A percentile compares a stretch with the other conserved stretches of the same genome.
Evolutionary conservation across 1,284 basidiomycete species (phyloP).

Genomic region (Tylopilus sp.): DNA sequence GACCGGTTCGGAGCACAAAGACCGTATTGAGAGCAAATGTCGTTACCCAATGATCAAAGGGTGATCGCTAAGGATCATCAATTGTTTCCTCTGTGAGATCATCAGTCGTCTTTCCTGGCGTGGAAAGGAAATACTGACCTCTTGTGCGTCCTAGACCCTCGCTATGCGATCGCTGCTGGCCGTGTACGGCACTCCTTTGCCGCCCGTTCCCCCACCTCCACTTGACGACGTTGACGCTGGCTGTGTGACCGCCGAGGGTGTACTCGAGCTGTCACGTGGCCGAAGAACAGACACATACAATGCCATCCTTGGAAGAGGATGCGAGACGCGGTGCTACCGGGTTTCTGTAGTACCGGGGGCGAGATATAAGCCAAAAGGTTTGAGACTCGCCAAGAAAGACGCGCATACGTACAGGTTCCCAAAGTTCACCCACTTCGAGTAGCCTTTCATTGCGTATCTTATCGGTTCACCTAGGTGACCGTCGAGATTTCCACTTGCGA

Average conservation of each 20-base stretch:
- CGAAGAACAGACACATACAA: conserved; percentile 94
- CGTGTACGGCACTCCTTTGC: conserved; percentile 90
- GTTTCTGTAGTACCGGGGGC: conserved; percentile 60
- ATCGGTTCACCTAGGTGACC: conserved; percentile 88
- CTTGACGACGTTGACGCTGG: conserved; percentile 94
- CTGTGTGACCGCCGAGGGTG: conserved; percentile 93
- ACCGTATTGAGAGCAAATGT: conserved; percentile 97
- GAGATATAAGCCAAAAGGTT: conserved; percentile 9
- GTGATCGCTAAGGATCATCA: conserved; percentile 91
- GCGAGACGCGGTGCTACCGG: conserved; percentile 86
- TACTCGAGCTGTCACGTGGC: conserved; percentile 82
- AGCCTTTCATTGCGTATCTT: conserved; percentile 90
- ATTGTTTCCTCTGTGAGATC: conserved; percentile 62
- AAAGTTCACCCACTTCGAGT: conserved; percentile 97
- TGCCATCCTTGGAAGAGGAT: conserved; percentile 96
- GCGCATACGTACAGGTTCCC: conserved; percentile 96
- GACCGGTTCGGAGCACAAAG: conserved; percentile 94
- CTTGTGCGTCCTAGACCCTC: conserved; percentile 92
- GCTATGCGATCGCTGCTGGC: conserved; percentile 96
- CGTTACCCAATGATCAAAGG: conserved; percentile 99
- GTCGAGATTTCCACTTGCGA: conserved; percentile 94
- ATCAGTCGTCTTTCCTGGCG: conserved; percentile 16
- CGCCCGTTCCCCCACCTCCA: conserved; percentile 83
- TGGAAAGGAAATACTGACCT: conserved; percentile 53
- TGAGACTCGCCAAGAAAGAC: conserved; percentile 15